These are phyloP conservation scores for Neoscytalidium dimidiatum DNA, from an alignment of 2,329 filamentous ascomycete genomes.

Conservation along the genomic window DNA sequence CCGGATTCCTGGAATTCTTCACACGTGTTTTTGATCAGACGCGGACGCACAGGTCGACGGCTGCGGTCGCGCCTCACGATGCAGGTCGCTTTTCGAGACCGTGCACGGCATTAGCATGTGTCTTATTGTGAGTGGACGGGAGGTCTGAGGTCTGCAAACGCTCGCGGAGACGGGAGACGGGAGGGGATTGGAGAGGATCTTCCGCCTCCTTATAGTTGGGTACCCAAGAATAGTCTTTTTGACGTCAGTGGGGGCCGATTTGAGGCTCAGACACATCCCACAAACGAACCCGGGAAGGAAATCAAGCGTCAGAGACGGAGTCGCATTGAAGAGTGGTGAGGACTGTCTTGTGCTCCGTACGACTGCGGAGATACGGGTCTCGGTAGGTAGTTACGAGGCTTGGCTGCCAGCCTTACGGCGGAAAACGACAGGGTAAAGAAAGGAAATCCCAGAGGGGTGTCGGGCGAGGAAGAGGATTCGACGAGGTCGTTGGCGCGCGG, in stretches of 20 bases:
- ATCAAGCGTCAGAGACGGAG: background rate
- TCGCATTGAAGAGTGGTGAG: background rate
- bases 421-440: conserved; percentile 1
- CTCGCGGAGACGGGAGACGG: background rate
- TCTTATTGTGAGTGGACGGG: background rate
- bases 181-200: background rate
- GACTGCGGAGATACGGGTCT: background rate
- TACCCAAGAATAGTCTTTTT: conserved; percentile 5
- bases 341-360: background rate
- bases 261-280: conserved; percentile 1
- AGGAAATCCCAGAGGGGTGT: background rate
- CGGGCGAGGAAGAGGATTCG: background rate
- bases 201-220: conserved; percentile 7
- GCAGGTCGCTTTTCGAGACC: conserved; percentile 5
- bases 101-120: conserved; percentile 9
- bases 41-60: background rate
- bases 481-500: background rate
- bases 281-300: background rate
- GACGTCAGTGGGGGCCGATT: background rate
- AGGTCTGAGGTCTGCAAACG: background rate
- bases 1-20: background rate
- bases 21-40: background rate
- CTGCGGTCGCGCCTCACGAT: background rate
- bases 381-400: conserved; percentile 7
- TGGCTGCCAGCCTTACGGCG: conserved; percentile 9